Evolutionary conservation across 176 grass and related monocot genomes (phyloP).

Genomic region (Dendrocalamus sinicus): DNA sequence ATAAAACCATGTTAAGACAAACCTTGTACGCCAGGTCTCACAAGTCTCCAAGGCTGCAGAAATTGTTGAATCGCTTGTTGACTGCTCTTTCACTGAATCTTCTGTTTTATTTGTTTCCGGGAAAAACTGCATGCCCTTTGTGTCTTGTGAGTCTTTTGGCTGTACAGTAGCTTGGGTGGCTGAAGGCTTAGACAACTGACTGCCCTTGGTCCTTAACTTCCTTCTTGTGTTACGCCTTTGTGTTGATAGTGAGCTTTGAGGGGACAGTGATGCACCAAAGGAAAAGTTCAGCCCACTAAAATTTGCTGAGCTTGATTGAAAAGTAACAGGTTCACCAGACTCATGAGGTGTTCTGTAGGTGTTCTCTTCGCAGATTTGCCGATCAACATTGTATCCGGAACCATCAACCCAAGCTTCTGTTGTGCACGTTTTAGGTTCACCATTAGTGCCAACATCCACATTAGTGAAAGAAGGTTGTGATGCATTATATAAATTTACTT

Average conservation of each 20-base stretch:
- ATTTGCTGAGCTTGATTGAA: slow-evolving; percentile 42
- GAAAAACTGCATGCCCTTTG: slow-evolving; percentile 42
- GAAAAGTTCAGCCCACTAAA: slow-evolving; percentile 51
- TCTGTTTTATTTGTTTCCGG: slow-evolving; percentile 45
- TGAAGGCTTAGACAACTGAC: slow-evolving; percentile 42
- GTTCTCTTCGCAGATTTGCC: slow-evolving; percentile 35
- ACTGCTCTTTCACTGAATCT: slow-evolving; percentile 39
- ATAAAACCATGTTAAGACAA: slow-evolving; percentile 32
- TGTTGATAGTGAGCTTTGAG: slow-evolving; percentile 35
- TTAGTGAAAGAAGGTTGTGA: slow-evolving; percentile 46
- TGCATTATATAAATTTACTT: slow-evolving; percentile 29
- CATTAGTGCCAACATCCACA: slow-evolving; percentile 28
- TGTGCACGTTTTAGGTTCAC: slow-evolving; percentile 23
- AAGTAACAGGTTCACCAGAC: slow-evolving; percentile 34
- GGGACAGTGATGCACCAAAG: slow-evolving; percentile 45
- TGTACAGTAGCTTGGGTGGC: slow-evolving; percentile 38
- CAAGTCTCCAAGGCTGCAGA: slow-evolving; percentile 59
- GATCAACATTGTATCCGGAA: slow-evolving; percentile 21
- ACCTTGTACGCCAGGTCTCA: slow-evolving; percentile 95
- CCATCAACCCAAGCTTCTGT: slow-evolving; percentile 43
- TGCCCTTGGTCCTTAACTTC: slow-evolving; percentile 64
- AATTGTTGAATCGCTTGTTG: slow-evolving; percentile 39
- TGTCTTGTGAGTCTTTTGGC: slow-evolving; percentile 44
- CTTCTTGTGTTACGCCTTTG: slow-evolving; percentile 66
- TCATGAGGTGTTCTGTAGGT: slow-evolving; percentile 13